Base-by-base conservation (phyloP, 169 alveolate species). In the Cryptosporidium felis region DNA sequence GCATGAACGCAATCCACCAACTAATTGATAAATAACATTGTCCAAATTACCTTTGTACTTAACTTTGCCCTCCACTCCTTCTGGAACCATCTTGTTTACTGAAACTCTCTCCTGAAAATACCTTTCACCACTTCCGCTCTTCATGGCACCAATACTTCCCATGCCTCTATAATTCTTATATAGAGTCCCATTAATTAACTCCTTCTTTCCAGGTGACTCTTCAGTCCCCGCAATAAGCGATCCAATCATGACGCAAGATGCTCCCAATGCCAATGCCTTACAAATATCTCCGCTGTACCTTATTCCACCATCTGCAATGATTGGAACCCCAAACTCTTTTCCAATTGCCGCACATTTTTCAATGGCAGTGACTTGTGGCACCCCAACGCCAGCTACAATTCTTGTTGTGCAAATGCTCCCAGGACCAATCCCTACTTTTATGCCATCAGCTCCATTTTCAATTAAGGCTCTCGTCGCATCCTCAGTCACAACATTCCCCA, bases 331-430 rank as follows among this genome's bases (percentile, higher is more conserved):
- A 63, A 61, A 88, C 53, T 58, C 23, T 49, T 41, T 74, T 0
- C 80, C 92, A 80, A 60, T 42, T 26, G 53, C 5, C 16, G 80
- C 51, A 63, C 81, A 53, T 16, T 89, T 88, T 8, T 65, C 61
- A 18, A 82, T 65, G 9, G 92, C 90, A 0, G 80, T 59, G 12
- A 90, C 79, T 45, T 90, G 92, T 21, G 92, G 91, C 44, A 80
- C 44, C 12, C 93, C 93, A 21, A 89, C 93, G 12, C 89, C 93
- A 40, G 90, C 65, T 47, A 89, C 82, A 10, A 89, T 95, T 80
- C 94, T 96, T 0, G 98, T 96, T 38, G 98, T 95, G 91, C 99
- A 97, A 42, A 97, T 96, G 80, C 98, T 96, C 18, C 99, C 99
- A 49, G 96, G 92, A 6, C 99, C 99, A 97, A 97, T 97, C 8